These are phyloP conservation scores for Fennellomyces sp. DNA, from an alignment of 371 early-diverging fungal genomes.

Conservation along the genomic window DNA sequence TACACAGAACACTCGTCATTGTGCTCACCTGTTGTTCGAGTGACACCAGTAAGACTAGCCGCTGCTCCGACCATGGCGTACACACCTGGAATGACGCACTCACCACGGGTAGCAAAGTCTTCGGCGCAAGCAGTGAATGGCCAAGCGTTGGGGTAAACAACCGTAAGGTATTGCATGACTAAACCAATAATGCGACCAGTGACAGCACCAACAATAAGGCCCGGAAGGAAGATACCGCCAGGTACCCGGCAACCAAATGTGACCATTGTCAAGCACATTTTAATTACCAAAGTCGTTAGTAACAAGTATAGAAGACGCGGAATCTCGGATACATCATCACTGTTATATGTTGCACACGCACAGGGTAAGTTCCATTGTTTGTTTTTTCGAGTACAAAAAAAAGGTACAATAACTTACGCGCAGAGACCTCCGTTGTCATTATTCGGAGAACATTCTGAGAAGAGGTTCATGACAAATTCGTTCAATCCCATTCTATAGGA, in stretches of 20 bases:
- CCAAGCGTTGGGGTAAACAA: conserved; percentile 57
- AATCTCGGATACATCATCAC: conserved; percentile 36
- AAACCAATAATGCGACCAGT: conserved; percentile 92
- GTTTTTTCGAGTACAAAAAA: neutral
- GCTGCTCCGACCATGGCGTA: conserved; percentile 97
- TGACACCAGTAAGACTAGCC: conserved; percentile 89
- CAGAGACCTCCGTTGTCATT: conserved; percentile 70
- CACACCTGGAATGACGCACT: conserved; percentile 90
- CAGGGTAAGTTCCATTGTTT: too few species aligned
- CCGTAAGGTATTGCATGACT: conserved; percentile 66
- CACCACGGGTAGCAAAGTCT: conserved; percentile 43
- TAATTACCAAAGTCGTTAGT: conserved; percentile 66
- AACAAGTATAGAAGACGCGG: conserved; percentile 48
- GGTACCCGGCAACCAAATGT: conserved; percentile 89
- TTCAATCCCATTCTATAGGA: conserved; percentile 63
- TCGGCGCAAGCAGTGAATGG: conserved; percentile 67
- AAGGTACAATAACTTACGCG: conserved; percentile 38
- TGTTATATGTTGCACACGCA: too few species aligned
- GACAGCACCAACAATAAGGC: conserved; percentile 90
- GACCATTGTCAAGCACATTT: conserved; percentile 69
- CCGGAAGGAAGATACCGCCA: conserved; percentile 91
- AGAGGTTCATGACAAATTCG: conserved; percentile 77
- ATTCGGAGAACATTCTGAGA: conserved; percentile 77
- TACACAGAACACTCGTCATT: neutral
- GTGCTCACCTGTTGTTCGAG: conserved; percentile 80